These are phyloP conservation scores for Fusarium cicatricum DNA, from an alignment of 2,329 filamentous ascomycete species.

Conservation along the genomic window DNA sequence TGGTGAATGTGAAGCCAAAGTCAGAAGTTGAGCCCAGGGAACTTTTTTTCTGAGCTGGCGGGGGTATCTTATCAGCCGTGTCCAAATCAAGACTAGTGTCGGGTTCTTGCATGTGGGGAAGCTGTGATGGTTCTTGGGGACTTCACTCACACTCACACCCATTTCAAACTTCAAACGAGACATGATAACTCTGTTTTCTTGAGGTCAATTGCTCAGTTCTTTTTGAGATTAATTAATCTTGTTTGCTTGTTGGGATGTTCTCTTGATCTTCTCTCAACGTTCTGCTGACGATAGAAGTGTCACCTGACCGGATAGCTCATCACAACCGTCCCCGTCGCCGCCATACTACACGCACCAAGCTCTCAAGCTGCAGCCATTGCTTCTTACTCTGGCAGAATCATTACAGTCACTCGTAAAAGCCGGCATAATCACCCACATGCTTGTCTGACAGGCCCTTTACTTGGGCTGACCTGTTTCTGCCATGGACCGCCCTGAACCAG, in stretches of 20 bases:
- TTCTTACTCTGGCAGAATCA: background rate
- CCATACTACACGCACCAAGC: background rate
- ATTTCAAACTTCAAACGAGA: constrained; percentile 7
- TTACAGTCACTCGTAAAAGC: background rate
- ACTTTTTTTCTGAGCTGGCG: constrained; percentile 39
- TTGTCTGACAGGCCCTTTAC: background rate
- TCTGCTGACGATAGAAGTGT: background rate
- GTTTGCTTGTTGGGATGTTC: background rate
- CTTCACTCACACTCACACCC: background rate
- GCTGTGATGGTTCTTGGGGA: constrained; percentile 1
- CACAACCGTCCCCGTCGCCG: background rate
- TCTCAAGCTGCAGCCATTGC: constrained; percentile 3
- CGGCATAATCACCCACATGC: background rate
- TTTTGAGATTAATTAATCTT: background rate
- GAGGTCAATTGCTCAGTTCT: constrained; percentile 14
- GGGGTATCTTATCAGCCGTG: constrained; percentile 39
- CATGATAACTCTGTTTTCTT: constrained; percentile 17
- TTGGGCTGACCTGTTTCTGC: constrained; percentile 25
- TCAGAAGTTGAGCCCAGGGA: constrained; percentile 1
- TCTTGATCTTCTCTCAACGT: background rate
- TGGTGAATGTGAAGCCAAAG: background rate
- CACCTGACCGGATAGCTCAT: constrained; percentile 11
- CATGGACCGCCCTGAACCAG: constrained; percentile 68
- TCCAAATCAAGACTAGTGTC: constrained; percentile 29
- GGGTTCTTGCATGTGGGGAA: constrained; percentile 19